Evolutionary conservation across 1,284 basidiomycete species (phyloP), one percentile per base, ranked within the genome.

Genomic region (Trichosporon sp.): DNA sequence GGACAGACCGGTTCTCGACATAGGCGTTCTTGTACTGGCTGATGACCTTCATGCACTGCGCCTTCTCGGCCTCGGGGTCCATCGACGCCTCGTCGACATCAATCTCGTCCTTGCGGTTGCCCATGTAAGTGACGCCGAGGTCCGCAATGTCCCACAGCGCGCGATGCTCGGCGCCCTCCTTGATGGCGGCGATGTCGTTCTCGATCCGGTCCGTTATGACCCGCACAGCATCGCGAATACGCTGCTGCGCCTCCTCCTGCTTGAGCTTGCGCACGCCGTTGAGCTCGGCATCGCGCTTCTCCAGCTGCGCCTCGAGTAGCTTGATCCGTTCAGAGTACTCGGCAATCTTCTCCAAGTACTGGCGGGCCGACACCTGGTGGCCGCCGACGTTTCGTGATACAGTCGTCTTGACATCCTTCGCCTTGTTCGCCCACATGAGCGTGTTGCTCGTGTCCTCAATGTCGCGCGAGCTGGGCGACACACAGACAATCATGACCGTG

Each of bases 401-500:
- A 77, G 92, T 95, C 46, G 93, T 97, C 83, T 94, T 94, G 82
- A 98, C 96, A 81, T 94, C 92, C 66, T 95, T 95, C 21, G 95
- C 94, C 56, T 92, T 88, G 74, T 98, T 93, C 14, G 95, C 95
- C 78, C 96, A 98, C 62, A 95, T 84, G 54, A 98, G 88, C 0
- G 95, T 96, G 77, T 98, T 98, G 77, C 95, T 92, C 29, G 95
- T 97, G 78, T 98, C 95, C 75, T 97, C 95, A 75, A 96, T 95
- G 80, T 98, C 93, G 32, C 86, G 86, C 40, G 92, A 95, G 16
- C 92, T 92, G 1, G 95, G 95, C 1, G 93, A 93, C 60, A 98
- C 85, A 78, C 95, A 97, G 63, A 97, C 95, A 68, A 97, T 92
- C 92, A 95, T 95, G 75, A 95, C 92, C 0, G 95, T 98, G 81